Conservation (phyloP, 345 rosid species). For the Durio zibethinus region DNA sequence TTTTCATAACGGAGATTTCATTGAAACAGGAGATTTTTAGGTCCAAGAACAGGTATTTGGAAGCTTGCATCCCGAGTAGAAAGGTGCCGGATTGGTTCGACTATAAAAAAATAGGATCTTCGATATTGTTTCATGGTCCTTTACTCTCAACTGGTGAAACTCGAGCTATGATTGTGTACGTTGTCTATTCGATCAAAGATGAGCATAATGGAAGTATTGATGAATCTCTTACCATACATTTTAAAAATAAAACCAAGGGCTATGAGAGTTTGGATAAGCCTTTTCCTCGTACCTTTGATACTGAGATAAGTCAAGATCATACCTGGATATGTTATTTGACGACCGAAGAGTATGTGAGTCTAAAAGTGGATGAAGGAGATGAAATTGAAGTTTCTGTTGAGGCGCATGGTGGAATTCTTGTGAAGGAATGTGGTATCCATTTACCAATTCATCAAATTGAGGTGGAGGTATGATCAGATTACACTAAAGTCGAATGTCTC, state of each 20-base stretch:
- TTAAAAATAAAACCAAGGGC: not conserved
- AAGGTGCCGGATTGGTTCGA: not conserved
- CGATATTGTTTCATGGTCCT: not conserved
- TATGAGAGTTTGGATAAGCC: not conserved
- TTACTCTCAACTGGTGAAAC: not conserved
- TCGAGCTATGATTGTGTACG: too few species aligned
- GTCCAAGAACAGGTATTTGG: not conserved
- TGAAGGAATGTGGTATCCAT: not conserved
- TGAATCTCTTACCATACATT: not conserved
- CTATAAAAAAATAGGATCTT: not conserved
- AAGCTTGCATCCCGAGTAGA: not conserved
- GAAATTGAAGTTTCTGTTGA: not conserved
- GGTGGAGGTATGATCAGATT: too few species aligned
- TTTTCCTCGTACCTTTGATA: too few species aligned
- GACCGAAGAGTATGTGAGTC: too few species aligned
- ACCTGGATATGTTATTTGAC: too few species aligned
- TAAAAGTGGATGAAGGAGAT: too few species aligned
- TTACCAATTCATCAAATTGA: not conserved
- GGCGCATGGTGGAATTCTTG: not conserved
- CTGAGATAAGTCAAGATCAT: not conserved
- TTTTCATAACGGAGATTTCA: not conserved
- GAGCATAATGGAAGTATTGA: not conserved
- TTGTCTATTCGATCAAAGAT: not conserved
- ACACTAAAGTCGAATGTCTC: too few species aligned
- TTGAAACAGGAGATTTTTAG: not conserved